Evolutionary conservation across 257 asterid genomes (phyloP).

Genomic region (Voacanga thouarsii): DNA sequence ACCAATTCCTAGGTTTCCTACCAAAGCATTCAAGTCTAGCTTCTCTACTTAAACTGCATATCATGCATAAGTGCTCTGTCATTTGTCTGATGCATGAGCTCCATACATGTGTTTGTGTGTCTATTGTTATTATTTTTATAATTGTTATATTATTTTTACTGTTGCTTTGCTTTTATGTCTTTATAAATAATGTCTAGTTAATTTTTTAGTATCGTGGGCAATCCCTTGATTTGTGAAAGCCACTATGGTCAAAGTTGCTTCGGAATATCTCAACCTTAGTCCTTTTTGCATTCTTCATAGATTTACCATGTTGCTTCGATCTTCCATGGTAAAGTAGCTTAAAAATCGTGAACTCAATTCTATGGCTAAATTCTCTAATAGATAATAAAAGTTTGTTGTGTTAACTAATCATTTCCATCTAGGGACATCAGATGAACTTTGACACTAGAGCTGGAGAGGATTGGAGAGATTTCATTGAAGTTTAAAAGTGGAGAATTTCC

Average conservation of each 20-base stretch:
- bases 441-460: too few relatives aligned
- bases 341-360: too few relatives aligned
- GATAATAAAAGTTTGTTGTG: too few relatives aligned
- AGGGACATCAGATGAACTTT: too few relatives aligned
- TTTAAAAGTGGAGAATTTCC: too few relatives aligned
- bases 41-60: slow-evolving; percentile 22
- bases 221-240: slow-evolving; percentile 77
- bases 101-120: not conserved
- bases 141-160: not conserved
- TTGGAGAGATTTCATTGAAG: too few relatives aligned
- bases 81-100: not conserved
- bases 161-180: not conserved
- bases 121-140: not conserved
- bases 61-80: not conserved
- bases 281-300: slow-evolving; percentile 55
- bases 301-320: too few relatives aligned
- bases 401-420: too few relatives aligned
- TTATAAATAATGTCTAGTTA: not conserved
- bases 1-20: slow-evolving; percentile 70
- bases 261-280: slow-evolving; percentile 43
- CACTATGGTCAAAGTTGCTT: slow-evolving; percentile 61
- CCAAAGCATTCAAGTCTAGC: slow-evolving; percentile 75
- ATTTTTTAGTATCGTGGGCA: slow-evolving; percentile 60
- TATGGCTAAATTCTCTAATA: too few relatives aligned
- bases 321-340: too few relatives aligned